Evolutionary conservation across 345 rosid species (phyloP).

Genomic region (Murraya paniculata): DNA sequence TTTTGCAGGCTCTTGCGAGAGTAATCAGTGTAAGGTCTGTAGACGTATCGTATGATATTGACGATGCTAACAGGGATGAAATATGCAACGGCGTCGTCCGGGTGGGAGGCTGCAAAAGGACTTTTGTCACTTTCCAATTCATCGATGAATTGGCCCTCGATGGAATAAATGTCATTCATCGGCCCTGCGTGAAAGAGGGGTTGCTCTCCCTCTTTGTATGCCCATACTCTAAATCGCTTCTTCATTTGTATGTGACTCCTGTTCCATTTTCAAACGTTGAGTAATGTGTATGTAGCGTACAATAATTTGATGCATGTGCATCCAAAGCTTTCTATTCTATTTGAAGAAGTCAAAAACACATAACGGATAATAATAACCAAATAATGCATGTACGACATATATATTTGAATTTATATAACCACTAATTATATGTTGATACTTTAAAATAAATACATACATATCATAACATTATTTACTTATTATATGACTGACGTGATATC

Average conservation of each 20-base stretch:
- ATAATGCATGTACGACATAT: too few relatives aligned
- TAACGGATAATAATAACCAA: accelerated
- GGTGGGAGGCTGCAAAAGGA: conserved; percentile 38
- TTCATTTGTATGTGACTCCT: conserved; percentile 76
- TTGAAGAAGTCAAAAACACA: too few relatives aligned
- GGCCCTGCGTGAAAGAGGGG: conserved; percentile 70
- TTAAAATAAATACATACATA: accelerated
- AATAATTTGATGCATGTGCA: background rate
- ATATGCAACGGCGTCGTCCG: conserved; percentile 48
- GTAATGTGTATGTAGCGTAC: background rate
- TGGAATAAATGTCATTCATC: conserved; percentile 50
- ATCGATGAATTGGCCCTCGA: conserved; percentile 70
- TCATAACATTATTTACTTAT: too few relatives aligned
- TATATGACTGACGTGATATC: too few relatives aligned
- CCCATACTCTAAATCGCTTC: conserved; percentile 63
- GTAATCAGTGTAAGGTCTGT: conserved; percentile 47
- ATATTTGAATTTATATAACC: too few relatives aligned
- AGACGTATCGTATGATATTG: conserved; percentile 43
- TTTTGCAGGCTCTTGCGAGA: conserved; percentile 49
- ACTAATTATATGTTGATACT: accelerated
- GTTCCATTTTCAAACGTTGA: conserved; percentile 5
- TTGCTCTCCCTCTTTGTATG: conserved; percentile 64
- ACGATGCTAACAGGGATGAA: conserved; percentile 63
- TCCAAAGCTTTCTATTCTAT: background rate
- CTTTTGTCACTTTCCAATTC: conserved; percentile 46